Evolutionary conservation across 768 basidiomycete species (phyloP), one percentile per base, ranked within the genome.

Genomic region (Serendipita sp.): DNA sequence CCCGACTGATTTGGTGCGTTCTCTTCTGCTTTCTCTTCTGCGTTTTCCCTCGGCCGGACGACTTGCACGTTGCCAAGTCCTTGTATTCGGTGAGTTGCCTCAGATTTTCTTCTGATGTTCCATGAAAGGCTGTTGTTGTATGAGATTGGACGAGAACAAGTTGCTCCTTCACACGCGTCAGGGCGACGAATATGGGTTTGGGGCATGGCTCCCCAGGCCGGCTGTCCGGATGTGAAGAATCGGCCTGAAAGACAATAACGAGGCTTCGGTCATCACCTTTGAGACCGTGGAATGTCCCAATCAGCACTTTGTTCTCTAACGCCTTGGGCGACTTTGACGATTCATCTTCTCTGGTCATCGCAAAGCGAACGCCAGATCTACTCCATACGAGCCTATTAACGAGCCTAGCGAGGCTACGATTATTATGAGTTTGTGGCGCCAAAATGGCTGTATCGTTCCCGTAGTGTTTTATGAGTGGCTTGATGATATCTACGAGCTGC

Each of bases 161-260:
- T 28, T 58, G 53, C 35, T 65, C 30, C 53, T 56, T 54, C 24
- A 37, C 65, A 5, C 65, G 51, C n/a, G 65, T 65, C 7, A 65
- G 35, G 8, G 53, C 65, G n/a, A 65, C 65, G 38, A 65, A 65
- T n/a, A 41, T 28, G 0, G 65, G 37, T 13, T 65, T 65, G 18
- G 48, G 30, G 30, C 18, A 18, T 34, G 53, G 30, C 24, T 35
- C 53, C 11, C 44, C 28, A 56, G 44, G 44, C 15, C 38, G 38
- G 54, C 54, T 44, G 53, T 18, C 30, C 18, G 8, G 18, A 46
- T 56, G 58, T 16, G 54, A 58, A 32, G 65, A 24, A 35, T 65
- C 65, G 32, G 54, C 65, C 53, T 54, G 53, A 44, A 51, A 58
- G 38, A 65, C 53, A 16, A 58, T 65, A 15, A 60, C 45, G 41